Evolutionary conservation across 2,329 filamentous ascomycete species (phyloP).

Genomic region (Paecilomyces sp.): DNA sequence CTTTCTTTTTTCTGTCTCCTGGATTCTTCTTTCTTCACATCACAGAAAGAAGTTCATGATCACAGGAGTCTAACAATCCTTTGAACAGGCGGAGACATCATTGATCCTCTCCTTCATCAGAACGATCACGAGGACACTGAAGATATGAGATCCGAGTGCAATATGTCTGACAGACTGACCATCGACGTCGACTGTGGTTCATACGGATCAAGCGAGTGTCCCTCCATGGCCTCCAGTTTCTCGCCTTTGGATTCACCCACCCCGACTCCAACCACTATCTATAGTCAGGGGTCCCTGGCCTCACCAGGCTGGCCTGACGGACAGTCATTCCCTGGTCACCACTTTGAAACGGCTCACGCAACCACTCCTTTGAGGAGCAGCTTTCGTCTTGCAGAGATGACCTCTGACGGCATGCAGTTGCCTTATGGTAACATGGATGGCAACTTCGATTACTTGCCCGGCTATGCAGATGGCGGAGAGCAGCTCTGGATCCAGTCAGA

Average conservation of each 20-base stretch:
- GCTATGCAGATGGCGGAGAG: constrained; percentile 30
- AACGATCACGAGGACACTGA: constrained; percentile 22
- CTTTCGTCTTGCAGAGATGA: constrained; percentile 28
- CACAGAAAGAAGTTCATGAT: constrained; percentile 1
- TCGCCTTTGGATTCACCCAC: constrained; percentile 34
- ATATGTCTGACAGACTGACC: constrained; percentile 29
- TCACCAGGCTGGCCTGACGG: constrained; percentile 31
- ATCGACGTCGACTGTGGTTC: constrained; percentile 33
- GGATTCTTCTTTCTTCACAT: constrained; percentile 1
- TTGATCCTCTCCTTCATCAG: constrained; percentile 17
- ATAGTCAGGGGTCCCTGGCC: constrained; percentile 30
- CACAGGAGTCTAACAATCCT: constrained; percentile 13
- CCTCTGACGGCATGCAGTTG: constrained; percentile 25
- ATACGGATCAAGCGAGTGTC: constrained; percentile 32
- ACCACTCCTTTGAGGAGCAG: constrained; percentile 26
- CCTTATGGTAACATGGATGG: constrained; percentile 25
- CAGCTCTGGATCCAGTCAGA: constrained; percentile 31
- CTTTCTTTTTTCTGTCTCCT: not conserved
- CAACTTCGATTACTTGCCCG: constrained; percentile 27
- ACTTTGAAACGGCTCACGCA: constrained; percentile 20
- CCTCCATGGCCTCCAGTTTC: constrained; percentile 33
- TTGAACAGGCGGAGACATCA: constrained; percentile 20
- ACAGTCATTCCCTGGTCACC: constrained; percentile 19
- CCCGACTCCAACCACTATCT: constrained; percentile 31
- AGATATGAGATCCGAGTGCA: constrained; percentile 32